These are phyloP conservation scores for Bipolaris sorokiniana DNA, from an alignment of 2,329 filamentous ascomycete genomes.

Conservation along the genomic window DNA sequence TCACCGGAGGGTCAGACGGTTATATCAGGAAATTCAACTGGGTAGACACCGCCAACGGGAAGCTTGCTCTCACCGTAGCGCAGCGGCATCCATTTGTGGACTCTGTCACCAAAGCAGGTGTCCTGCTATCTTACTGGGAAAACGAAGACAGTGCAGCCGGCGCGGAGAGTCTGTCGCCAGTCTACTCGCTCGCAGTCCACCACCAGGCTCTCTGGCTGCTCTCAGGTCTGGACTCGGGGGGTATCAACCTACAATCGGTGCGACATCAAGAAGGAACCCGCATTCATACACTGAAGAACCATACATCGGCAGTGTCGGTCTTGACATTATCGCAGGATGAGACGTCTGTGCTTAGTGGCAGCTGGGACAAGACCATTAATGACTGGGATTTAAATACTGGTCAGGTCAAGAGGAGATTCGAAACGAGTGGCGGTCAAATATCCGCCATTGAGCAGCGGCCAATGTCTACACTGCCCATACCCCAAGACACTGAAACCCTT, in stretches of 20 bases:
- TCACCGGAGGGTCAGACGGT: constrained; percentile 91
- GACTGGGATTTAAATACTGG: constrained; percentile 97
- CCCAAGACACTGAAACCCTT: constrained; percentile 69
- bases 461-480: constrained; percentile 74
- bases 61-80: constrained; percentile 89
- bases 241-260: constrained; percentile 91
- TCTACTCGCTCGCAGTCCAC: constrained; percentile 92
- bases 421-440: constrained; percentile 80
- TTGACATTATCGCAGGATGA: constrained; percentile 84
- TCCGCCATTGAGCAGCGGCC: constrained; percentile 87
- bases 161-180: constrained; percentile 72
- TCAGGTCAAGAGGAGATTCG: constrained; percentile 74
- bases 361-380: constrained; percentile 93
- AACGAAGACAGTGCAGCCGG: constrained; percentile 79
- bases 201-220: constrained; percentile 90
- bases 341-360: constrained; percentile 84
- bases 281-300: constrained; percentile 79
- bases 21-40: constrained; percentile 98
- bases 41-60: constrained; percentile 91
- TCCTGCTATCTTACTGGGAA: constrained; percentile 97
- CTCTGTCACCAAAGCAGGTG: constrained; percentile 92
- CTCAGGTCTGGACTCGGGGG: constrained; percentile 86
- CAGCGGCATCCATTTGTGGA: constrained; percentile 97
- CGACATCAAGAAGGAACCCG: constrained; percentile 93
- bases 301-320: constrained; percentile 91